Percentiles rank a stretch among this genome's conserved stretches.
Conservation (phyloP, 345 rosid species). For the Geranium rotundifolium region DNA sequence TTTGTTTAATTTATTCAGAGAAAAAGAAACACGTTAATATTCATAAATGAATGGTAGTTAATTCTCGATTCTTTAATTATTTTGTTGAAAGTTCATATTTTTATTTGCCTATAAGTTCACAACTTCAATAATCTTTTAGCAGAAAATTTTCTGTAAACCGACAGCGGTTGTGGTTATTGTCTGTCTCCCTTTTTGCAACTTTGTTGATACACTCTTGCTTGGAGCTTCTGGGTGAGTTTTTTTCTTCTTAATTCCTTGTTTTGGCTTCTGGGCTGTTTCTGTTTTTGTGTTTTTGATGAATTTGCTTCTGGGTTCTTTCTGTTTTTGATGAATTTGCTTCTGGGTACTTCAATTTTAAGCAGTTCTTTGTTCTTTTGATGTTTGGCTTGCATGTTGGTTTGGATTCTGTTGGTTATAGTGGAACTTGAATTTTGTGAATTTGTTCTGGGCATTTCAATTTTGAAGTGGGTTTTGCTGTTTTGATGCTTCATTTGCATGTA, state of each 20-base stretch:
- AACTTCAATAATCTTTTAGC: not conserved
- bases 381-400: no score
- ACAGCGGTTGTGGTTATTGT: not conserved
- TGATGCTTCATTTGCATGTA: no score
- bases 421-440: no score
- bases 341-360: no score
- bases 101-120: not conserved
- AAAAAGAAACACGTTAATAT: not conserved
- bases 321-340: not conserved
- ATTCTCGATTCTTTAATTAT: not conserved
- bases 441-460: not conserved
- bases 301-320: not conserved
- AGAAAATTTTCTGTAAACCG: not conserved
- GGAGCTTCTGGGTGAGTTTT: not conserved
- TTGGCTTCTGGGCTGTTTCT: not conserved
- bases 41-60: no score
- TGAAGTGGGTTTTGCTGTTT: no score
- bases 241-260: not conserved
- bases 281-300: not conserved
- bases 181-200: slow-evolving; percentile 7
- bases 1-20: no score
- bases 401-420: no score
- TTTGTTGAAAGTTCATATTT: no score
- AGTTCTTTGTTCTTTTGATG: no score
- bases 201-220: not conserved